Conservation (phyloP, 805 yeast species). For the Danielia reshetovae region DNA sequence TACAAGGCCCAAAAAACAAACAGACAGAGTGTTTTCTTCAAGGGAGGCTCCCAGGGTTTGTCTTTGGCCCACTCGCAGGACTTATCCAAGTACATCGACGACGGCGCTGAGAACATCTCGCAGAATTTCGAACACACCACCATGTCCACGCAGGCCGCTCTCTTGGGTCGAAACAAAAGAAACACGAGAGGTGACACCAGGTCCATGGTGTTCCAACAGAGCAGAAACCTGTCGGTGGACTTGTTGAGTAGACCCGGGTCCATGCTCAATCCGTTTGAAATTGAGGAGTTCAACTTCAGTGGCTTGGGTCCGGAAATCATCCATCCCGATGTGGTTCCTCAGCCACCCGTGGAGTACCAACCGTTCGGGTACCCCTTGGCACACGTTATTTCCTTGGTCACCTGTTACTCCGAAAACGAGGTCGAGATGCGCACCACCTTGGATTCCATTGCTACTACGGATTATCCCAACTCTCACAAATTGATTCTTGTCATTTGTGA, state of each 20-base stretch:
- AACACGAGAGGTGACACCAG: slow-evolving; percentile 13
- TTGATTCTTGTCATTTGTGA: slow-evolving; percentile 83
- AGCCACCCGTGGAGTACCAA: slow-evolving; percentile 85
- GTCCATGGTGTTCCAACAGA: slow-evolving; percentile 11
- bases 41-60: slow-evolving; percentile 23
- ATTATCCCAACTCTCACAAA: slow-evolving; percentile 93
- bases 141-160: slow-evolving; percentile 61
- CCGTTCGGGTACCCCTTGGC: slow-evolving; percentile 69
- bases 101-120: slow-evolving; percentile 25
- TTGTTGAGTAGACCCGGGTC: slow-evolving; percentile 27
- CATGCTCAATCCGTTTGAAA: slow-evolving; percentile 30
- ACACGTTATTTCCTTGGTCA: slow-evolving; percentile 49
- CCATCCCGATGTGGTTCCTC: slow-evolving; percentile 80
- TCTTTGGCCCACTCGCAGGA: slow-evolving; percentile 39
- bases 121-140: slow-evolving; percentile 50
- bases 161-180: slow-evolving; percentile 21
- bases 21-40: slow-evolving; percentile 40
- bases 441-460: slow-evolving; percentile 92
- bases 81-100: slow-evolving; percentile 33
- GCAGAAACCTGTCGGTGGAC: slow-evolving; percentile 30
- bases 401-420: slow-evolving; percentile 93
- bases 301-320: slow-evolving; percentile 57
- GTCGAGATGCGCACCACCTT: slow-evolving; percentile 81
- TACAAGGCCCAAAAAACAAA: slow-evolving; percentile 33
- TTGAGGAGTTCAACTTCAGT: slow-evolving; percentile 31